phyloP scores from a whole-genome alignment of 306 rosid species.

The Vachellia collinsii region DNA sequence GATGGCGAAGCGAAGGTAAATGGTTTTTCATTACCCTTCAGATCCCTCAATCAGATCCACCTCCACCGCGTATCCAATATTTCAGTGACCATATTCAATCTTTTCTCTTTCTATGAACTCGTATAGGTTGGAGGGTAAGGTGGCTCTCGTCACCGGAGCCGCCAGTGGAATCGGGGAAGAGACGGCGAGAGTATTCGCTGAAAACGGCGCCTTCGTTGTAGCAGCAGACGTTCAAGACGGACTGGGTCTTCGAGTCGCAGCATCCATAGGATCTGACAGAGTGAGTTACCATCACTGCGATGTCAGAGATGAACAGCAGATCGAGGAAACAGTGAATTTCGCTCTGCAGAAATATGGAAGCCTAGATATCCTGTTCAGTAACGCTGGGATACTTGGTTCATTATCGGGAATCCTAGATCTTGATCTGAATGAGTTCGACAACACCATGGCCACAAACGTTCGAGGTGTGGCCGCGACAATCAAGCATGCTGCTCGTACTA shows the following conservation, averaged over 20 bases:
- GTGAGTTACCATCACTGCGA: conserved; percentile 75
- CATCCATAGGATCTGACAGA: conserved; percentile 51
- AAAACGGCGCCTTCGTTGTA: conserved; percentile 70
- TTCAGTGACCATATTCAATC: too few species aligned
- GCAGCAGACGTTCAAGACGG: conserved; percentile 80
- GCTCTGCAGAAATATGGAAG: conserved; percentile 60
- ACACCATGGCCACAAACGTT: conserved; percentile 66
- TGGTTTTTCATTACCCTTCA: not conserved
- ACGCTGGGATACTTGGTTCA: conserved; percentile 75
- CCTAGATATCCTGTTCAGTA: conserved; percentile 71
- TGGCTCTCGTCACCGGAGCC: conserved; percentile 78
- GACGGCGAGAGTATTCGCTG: conserved; percentile 60
- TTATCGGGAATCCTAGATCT: conserved; percentile 65
- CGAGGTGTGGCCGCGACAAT: conserved; percentile 67
- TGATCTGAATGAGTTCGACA: conserved; percentile 61
- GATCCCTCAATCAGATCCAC: conserved; percentile 31
- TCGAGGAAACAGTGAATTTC: conserved; percentile 56
- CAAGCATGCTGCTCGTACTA: conserved; percentile 72
- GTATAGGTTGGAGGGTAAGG: conserved; percentile 77
- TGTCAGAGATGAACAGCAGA: conserved; percentile 74
- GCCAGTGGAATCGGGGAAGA: conserved; percentile 91
- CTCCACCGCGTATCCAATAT: not conserved
- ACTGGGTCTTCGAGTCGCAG: conserved; percentile 53
- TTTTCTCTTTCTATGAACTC: not conserved
- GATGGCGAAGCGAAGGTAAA: conserved; percentile 60